phyloP scores from a whole-genome alignment of 1,139 yeast genomes.

The Arxiozyma heterogenica region DNA sequence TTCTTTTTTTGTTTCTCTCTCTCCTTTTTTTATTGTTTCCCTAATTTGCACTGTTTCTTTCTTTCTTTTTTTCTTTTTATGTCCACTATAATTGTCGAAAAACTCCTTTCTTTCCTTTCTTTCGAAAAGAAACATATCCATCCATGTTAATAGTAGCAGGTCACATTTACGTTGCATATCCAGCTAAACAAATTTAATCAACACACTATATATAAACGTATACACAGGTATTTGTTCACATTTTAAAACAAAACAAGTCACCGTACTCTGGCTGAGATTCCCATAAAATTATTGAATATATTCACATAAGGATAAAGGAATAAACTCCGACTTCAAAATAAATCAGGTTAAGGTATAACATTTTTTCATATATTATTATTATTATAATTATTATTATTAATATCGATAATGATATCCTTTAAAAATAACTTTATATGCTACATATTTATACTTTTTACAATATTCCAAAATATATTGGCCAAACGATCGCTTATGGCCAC shows the following conservation, averaged over 20 bases:
- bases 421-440: no score
- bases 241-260: neutral
- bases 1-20: no score
- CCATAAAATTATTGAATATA: neutral
- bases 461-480: neutral
- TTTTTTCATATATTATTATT: no score
- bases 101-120: neutral
- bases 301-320: no score
- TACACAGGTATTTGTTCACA: neutral
- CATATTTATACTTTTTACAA: no score
- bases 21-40: no score
- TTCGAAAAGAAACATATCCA: neutral
- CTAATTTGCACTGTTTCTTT: no score
- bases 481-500: slow-evolving; percentile 36
- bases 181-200: neutral
- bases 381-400: no score
- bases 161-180: neutral
- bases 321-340: neutral
- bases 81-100: no score
- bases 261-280: neutral
- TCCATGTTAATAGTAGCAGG: neutral
- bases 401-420: neutral
- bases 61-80: no score
- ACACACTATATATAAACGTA: neutral
- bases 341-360: no score